phyloP scores from a whole-genome alignment of 2,329 filamentous ascomycete genomes.

The Ceratocystis harringtonii region DNA sequence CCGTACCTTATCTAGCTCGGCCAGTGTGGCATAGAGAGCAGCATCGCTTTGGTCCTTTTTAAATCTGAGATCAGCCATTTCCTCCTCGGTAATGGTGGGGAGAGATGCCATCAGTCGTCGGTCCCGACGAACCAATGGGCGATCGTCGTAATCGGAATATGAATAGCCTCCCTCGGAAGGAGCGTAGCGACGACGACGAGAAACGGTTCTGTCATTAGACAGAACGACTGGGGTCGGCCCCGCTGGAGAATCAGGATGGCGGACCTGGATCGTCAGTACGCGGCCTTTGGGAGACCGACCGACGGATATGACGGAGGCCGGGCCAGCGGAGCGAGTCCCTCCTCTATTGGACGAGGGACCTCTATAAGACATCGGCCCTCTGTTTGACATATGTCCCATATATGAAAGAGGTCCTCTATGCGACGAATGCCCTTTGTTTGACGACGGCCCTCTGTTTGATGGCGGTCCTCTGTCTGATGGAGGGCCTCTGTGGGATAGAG shows the following conservation, averaged over 20 bases:
- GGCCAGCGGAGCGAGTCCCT: background rate
- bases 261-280: constrained; percentile 15
- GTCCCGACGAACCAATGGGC: background rate
- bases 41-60: constrained; percentile 13
- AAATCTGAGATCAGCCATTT: constrained; percentile 10
- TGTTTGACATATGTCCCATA: background rate
- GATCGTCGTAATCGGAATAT: background rate
- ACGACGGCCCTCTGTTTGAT: background rate
- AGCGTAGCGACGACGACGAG: background rate
- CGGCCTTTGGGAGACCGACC: constrained; percentile 9
- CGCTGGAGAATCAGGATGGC: constrained; percentile 9
- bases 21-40: constrained; percentile 40
- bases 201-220: background rate
- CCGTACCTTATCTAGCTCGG: constrained; percentile 59
- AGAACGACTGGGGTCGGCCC: constrained; percentile 1
- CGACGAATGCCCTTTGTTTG: background rate
- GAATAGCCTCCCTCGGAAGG: background rate
- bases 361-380: background rate
- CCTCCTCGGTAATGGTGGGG: constrained; percentile 10
- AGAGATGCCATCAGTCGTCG: background rate
- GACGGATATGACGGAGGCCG: background rate
- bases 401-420: background rate
- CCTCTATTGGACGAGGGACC: background rate
- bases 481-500: background rate
- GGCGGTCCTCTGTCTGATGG: background rate